Evolutionary conservation across 768 basidiomycete species (phyloP), one percentile per base, ranked within the genome.

Genomic region (Lentinula boryana): DNA sequence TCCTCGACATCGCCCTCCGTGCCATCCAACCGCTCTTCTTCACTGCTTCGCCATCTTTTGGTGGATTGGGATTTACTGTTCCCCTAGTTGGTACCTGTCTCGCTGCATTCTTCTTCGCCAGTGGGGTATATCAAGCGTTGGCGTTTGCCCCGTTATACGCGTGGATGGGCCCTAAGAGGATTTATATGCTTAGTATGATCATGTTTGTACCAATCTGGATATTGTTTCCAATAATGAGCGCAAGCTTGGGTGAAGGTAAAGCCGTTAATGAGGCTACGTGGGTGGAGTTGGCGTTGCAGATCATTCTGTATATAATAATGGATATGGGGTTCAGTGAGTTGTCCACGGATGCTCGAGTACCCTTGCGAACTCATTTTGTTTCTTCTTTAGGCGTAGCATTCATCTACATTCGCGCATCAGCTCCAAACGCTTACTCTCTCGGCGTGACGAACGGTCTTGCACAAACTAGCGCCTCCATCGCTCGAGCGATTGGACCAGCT

Each of bases 1-100:
- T 44, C 9, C 51, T 51, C 23, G 67, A 77, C 60, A 70, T 73
- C 36, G 64, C 73, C 8, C 67, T 69, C 54, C 71, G 68, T 38
- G 68, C 70, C 4, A 60, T 77, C 16, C 72, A 75, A 35, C 86
- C 86, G 0, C 71, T 87, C 21, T 87, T 86, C 71, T 76, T 79
- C 55, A 78, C 84, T 23, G 85, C 84, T 3, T 82, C 86, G 3
- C 69, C 81, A 57, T 69, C 70, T 3, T 75, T 80, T 5, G 87
- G 87, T 13, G 86, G 86, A 0, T 78, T 87, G 27, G 85, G 80
- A 4, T 72, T 88, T 10, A 68, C 78, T 7, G 81, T 86, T 2
- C 73, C 77, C 7, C 62, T 68, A 16, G 85, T 89, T 16, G 87
- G 87, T 9, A 73, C 75, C 48, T 77, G 85, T 40, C 75, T 87